Percentiles rank a stretch among this genome's conserved stretches.
phyloP scores from a whole-genome alignment of 495 filamentous ascomycete genomes.

The Trichoderma parareesei region DNA sequence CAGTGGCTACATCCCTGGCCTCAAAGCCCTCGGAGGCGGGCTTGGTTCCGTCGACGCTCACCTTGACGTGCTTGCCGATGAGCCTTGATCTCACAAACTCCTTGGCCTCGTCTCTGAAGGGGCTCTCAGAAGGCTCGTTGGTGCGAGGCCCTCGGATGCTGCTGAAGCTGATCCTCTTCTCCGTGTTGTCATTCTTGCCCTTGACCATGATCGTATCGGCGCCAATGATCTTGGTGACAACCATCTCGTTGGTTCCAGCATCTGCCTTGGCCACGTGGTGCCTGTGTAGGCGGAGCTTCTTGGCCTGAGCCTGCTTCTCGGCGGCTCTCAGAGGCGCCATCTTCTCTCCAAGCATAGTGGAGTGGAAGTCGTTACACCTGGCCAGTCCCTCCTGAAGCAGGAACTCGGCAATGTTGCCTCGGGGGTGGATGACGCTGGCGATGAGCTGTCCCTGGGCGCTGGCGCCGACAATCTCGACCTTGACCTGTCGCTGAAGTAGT shows the following conservation, averaged over 20 bases:
- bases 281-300: constrained; percentile 68
- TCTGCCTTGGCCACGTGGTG: constrained; percentile 58
- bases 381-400: constrained; percentile 82
- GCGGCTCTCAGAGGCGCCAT: constrained; percentile 83
- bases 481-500: constrained; percentile 76
- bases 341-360: constrained; percentile 71
- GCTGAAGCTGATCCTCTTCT: constrained; percentile 87
- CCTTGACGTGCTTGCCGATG: constrained; percentile 89
- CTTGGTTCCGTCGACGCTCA: constrained; percentile 83
- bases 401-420: constrained; percentile 84
- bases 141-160: constrained; percentile 83
- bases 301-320: constrained; percentile 74
- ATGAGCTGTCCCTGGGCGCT: constrained; percentile 82
- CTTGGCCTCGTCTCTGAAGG: constrained; percentile 87
- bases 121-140: constrained; percentile 52
- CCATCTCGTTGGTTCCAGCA: constrained; percentile 60
- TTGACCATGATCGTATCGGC: constrained; percentile 84
- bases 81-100: constrained; percentile 89
- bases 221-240: constrained; percentile 74
- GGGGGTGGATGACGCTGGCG: constrained; percentile 71
- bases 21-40: constrained; percentile 86
- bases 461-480: constrained; percentile 70
- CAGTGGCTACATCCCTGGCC: constrained; percentile 86
- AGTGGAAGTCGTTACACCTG: constrained; percentile 89
- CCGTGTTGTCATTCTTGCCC: constrained; percentile 62